Percentiles rank a stretch among this genome's conserved stretches.
Evolutionary conservation across 768 basidiomycete species (phyloP).

Genomic region (Kwoniella botswanensis): DNA sequence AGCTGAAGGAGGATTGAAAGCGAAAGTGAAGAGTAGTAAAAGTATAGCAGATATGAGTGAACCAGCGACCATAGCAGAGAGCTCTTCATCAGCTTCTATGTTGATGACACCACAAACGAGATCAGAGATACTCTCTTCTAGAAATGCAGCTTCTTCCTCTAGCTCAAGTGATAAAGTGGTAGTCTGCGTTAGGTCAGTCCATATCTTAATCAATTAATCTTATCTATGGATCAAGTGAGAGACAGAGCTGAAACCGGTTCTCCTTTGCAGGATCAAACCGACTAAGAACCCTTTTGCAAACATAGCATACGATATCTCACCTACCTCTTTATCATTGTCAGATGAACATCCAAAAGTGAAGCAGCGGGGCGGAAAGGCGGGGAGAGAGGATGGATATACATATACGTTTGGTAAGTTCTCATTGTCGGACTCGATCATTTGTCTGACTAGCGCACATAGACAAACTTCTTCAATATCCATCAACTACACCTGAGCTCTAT

Average conservation of each 20-base stretch:
- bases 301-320: constrained; percentile 49
- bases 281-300: constrained; percentile 37
- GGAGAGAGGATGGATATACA: constrained; percentile 53
- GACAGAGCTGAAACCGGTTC: neutral
- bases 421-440: neutral
- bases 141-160: constrained; percentile 2
- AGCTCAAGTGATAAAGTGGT: constrained; percentile 46
- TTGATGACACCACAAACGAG: constrained; percentile 12
- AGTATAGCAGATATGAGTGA: constrained; percentile 27
- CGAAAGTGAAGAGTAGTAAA: constrained; percentile 36
- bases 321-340: constrained; percentile 46
- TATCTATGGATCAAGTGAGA: constrained; percentile 3
- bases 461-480: constrained; percentile 47
- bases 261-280: constrained; percentile 47
- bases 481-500: constrained; percentile 51
- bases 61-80: neutral
- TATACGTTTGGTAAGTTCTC: constrained; percentile 52
- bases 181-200: constrained; percentile 52
- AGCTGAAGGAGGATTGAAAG: constrained; percentile 16
- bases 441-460: constrained; percentile 32
- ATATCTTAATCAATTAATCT: constrained; percentile 13
- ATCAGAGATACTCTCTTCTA: constrained; percentile 11
- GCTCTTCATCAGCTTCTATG: constrained; percentile 7
- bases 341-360: constrained; percentile 54
- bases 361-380: constrained; percentile 55